These are phyloP conservation scores for Choiromyces venosus DNA, from an alignment of 495 filamentous ascomycete species.

Conservation along the genomic window DNA sequence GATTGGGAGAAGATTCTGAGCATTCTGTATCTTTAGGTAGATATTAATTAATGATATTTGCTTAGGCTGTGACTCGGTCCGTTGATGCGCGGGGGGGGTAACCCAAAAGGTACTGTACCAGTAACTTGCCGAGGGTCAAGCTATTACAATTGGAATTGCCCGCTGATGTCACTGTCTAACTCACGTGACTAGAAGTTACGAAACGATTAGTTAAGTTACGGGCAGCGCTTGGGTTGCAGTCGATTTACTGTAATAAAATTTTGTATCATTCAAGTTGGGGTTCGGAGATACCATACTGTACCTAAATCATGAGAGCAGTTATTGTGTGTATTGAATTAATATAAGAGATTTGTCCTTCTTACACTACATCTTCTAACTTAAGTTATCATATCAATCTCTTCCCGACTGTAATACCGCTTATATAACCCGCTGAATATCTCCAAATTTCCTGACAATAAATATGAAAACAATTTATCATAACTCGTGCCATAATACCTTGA, in stretches of 20 bases:
- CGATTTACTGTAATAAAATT: background rate
- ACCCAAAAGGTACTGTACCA: background rate
- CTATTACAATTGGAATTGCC: background rate
- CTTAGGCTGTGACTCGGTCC: background rate
- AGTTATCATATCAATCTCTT: background rate
- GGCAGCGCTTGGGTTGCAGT: background rate
- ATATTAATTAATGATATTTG: background rate
- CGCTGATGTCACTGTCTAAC: background rate
- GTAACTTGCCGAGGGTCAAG: too few relatives aligned
- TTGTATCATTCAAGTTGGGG: too few relatives aligned
- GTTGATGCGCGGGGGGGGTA: background rate
- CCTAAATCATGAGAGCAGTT: background rate
- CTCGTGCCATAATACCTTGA: background rate
- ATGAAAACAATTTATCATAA: background rate
- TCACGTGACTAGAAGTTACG: background rate
- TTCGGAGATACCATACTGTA: background rate
- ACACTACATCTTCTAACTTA: background rate
- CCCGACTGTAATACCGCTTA: background rate
- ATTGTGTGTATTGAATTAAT: background rate
- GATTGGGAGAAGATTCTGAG: constrained; percentile 19
- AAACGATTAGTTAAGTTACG: background rate
- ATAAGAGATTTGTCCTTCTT: background rate
- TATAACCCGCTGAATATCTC: background rate
- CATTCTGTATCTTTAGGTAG: constrained; percentile 11
- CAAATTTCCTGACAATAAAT: background rate